A percentile compares a stretch with the other conserved stretches of the same genome.
Conservation (phyloP, 257 asterid species). For the Salvia hispanica region DNA sequence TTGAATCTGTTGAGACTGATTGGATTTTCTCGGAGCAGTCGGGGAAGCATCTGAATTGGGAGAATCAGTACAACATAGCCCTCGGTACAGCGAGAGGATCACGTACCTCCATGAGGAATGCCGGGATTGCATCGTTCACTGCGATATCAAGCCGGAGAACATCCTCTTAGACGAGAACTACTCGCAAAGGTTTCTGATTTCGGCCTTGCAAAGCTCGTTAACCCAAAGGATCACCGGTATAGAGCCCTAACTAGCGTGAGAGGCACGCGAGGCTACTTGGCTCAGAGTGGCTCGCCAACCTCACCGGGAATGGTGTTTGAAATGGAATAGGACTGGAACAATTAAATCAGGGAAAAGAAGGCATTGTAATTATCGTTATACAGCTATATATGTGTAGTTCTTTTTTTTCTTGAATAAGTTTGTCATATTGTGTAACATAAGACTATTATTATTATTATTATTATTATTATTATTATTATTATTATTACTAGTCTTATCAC, state of each 20-base stretch:
- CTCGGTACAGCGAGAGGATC: constrained; percentile 77
- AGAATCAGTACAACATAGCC: constrained; percentile 62
- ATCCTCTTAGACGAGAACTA: constrained; percentile 77
- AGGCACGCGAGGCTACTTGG: constrained; percentile 85
- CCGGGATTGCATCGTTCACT: constrained; percentile 82
- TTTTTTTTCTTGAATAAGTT: no score
- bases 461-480: no score
- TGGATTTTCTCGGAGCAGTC: constrained; percentile 78
- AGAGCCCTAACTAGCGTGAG: constrained; percentile 77
- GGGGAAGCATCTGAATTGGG: constrained; percentile 71
- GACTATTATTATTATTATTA: no score
- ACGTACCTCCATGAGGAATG: constrained; percentile 92
- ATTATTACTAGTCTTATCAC: no score
- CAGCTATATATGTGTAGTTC: no score
- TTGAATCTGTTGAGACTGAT: constrained; percentile 80
- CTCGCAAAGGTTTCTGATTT: constrained; percentile 81
- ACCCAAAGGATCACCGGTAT: constrained; percentile 68
- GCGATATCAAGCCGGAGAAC: constrained; percentile 92
- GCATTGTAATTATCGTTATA: no score
- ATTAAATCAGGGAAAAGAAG: no score
- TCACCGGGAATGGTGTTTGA: constrained; percentile 67
- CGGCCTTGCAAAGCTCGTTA: constrained; percentile 80
- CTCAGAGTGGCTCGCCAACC: constrained; percentile 90
- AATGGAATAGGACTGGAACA: no score
- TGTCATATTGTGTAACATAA: no score